Percentiles rank a stretch among this genome's conserved stretches.
These are phyloP conservation scores for Trichoderma virens DNA, from an alignment of 495 filamentous ascomycete species.

Conservation along the genomic window DNA sequence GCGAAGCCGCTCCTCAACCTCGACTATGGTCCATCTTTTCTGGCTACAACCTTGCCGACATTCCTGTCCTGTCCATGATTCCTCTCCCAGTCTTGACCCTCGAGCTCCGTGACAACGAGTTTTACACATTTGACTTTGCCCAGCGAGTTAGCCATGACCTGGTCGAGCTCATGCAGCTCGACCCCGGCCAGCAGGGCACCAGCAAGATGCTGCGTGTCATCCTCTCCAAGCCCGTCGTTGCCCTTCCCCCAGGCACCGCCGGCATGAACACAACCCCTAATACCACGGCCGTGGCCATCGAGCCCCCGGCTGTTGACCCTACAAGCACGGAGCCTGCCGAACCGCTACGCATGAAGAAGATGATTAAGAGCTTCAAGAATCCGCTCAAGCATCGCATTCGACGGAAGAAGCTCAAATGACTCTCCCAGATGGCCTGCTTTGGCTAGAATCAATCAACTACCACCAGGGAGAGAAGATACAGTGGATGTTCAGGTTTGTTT, in stretches of 20 bases:
- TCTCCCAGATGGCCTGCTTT: not conserved
- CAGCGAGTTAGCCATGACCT: not conserved
- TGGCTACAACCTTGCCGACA: conserved; percentile 1
- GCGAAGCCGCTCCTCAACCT: not conserved
- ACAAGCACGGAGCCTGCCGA: not conserved
- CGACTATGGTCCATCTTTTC: conserved; percentile 1
- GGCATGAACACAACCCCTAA: conserved; percentile 5
- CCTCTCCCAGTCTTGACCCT: not conserved
- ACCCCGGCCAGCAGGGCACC: conserved; percentile 6
- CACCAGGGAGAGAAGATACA: not conserved
- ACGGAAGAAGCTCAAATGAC: conserved; percentile 2
- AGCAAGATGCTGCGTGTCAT: conserved; percentile 8
- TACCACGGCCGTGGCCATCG: not conserved
- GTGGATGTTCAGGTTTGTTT: too few relatives aligned
- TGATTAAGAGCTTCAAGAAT: conserved; percentile 3
- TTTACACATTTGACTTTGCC: conserved; percentile 1
- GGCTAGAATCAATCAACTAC: not conserved
- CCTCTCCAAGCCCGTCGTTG: not conserved
- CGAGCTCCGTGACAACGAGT: conserved; percentile 3
- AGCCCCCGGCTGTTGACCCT: not conserved
- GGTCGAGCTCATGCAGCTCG: conserved; percentile 2
- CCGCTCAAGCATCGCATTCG: conserved; percentile 5
- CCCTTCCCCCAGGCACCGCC: not conserved
- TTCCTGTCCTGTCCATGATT: conserved; percentile 3
- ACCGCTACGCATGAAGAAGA: not conserved